phyloP scores from a whole-genome alignment of 257 asterid genomes.

The Solanum clarkiae region DNA sequence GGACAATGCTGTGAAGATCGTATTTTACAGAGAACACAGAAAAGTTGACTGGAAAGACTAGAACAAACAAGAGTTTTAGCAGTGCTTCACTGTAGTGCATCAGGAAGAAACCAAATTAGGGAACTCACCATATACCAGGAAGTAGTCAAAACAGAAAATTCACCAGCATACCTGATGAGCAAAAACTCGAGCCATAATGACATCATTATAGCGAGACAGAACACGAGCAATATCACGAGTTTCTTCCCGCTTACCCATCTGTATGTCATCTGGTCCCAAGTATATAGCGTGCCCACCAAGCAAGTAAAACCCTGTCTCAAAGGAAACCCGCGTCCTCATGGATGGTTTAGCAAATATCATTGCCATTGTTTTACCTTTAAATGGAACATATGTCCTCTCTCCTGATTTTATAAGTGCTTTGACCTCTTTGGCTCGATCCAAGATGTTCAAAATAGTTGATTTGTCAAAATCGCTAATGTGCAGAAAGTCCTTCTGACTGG shows the following conservation, averaged over 20 bases:
- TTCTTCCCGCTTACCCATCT: slow-evolving; percentile 99
- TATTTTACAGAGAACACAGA: neutral
- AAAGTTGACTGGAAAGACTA: neutral
- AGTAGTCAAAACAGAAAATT: slow-evolving; percentile 10
- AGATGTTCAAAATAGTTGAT: slow-evolving; percentile 55
- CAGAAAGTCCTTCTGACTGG: slow-evolving; percentile 67
- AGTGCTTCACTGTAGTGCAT: neutral
- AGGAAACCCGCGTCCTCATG: slow-evolving; percentile 97
- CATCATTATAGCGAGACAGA: slow-evolving; percentile 85
- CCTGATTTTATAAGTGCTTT: slow-evolving; percentile 83
- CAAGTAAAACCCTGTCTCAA: slow-evolving; percentile 88
- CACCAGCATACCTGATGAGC: slow-evolving; percentile 95
- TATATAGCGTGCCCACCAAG: slow-evolving; percentile 96
- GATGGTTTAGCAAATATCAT: slow-evolving; percentile 99
- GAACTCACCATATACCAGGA: slow-evolving; percentile 25
- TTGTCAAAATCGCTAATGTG: slow-evolving; percentile 79
- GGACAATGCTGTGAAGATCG: neutral
- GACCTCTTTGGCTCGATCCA: slow-evolving; percentile 80
- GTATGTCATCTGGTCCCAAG: slow-evolving; percentile 91
- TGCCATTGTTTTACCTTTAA: slow-evolving; percentile 91
- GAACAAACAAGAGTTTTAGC: neutral
- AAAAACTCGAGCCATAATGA: slow-evolving; percentile 96
- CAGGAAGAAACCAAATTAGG: neutral
- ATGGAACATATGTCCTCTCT: slow-evolving; percentile 80
- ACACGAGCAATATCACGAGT: slow-evolving; percentile 98